phyloP scores from a whole-genome alignment of 441 rosid species.

The Hura crepitans region DNA sequence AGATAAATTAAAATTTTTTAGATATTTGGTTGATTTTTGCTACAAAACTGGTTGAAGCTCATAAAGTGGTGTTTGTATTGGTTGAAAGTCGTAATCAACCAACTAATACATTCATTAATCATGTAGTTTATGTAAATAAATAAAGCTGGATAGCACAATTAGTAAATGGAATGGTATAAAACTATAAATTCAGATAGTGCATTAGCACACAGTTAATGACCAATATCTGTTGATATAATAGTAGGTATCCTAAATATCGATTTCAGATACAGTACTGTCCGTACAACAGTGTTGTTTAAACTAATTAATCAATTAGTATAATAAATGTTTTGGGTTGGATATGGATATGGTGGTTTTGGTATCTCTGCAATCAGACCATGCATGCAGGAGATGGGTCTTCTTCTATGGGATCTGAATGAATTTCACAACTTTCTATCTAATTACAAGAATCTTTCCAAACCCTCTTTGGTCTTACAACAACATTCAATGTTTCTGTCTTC shows the following conservation, averaged over 20 bases:
- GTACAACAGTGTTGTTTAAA: slow-evolving; percentile 13
- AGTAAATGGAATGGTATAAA: slow-evolving; percentile 5
- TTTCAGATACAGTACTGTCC: slow-evolving; percentile 7
- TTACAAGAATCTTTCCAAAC: slow-evolving; percentile 17
- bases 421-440: slow-evolving; percentile 26
- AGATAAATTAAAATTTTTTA: too few species aligned
- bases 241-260: neutral
- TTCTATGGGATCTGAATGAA: too few species aligned
- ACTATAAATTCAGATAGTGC: too few species aligned
- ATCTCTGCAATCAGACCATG: slow-evolving; percentile 30
- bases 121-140: neutral
- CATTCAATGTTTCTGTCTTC: slow-evolving; percentile 20
- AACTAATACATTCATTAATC: neutral
- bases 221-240: too few species aligned
- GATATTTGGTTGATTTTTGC: too few species aligned
- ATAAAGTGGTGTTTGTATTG: too few species aligned
- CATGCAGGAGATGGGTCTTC: slow-evolving; percentile 36
- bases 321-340: too few species aligned
- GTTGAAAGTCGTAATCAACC: slow-evolving; percentile 11
- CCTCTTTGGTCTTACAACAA: neutral
- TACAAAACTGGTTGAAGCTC: too few species aligned
- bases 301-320: too few species aligned
- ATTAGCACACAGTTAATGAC: too few species aligned
- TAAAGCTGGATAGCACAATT: slow-evolving; percentile 24
- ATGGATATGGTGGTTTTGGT: too few species aligned